Evolutionary conservation across 1,284 basidiomycete genomes (phyloP).

Genomic region (Ganoderma resinaceum): DNA sequence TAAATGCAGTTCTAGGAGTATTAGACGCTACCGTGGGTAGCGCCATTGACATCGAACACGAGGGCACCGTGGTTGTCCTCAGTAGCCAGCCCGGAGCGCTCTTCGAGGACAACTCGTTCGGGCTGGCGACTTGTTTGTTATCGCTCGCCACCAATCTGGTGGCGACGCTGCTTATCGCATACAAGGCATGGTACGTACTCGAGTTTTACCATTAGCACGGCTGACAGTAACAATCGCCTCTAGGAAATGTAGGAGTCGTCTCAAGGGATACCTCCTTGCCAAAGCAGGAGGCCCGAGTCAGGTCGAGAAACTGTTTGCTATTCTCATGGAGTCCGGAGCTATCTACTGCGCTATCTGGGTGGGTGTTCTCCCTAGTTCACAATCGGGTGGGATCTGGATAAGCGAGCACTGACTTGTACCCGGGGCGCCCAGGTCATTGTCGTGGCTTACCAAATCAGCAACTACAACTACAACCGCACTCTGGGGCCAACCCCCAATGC

Average conservation of each 20-base stretch:
- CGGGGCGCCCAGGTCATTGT: neutral
- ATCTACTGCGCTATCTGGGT: neutral
- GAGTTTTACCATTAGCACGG: neutral
- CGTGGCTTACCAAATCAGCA: neutral
- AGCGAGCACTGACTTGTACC: neutral
- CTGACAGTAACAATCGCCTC: neutral
- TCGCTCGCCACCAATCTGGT: neutral
- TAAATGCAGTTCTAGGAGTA: neutral
- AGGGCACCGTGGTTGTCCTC: neutral
- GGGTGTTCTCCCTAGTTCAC: neutral
- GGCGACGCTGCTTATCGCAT: neutral
- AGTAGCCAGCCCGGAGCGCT: neutral
- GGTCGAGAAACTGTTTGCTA: neutral
- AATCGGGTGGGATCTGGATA: neutral
- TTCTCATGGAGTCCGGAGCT: constrained; percentile 2
- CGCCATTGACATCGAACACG: too few relatives aligned
- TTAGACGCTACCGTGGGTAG: neutral
- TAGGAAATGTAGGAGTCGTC: neutral
- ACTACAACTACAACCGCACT: neutral
- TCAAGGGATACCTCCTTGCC: neutral
- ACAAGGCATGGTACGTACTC: neutral
- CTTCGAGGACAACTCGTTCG: neutral
- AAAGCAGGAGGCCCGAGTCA: neutral
- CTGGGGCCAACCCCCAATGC: neutral
- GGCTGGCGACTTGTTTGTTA: neutral